These are phyloP conservation scores for Alternaria atra DNA, from an alignment of 2,329 filamentous ascomycete genomes.

Conservation along the genomic window DNA sequence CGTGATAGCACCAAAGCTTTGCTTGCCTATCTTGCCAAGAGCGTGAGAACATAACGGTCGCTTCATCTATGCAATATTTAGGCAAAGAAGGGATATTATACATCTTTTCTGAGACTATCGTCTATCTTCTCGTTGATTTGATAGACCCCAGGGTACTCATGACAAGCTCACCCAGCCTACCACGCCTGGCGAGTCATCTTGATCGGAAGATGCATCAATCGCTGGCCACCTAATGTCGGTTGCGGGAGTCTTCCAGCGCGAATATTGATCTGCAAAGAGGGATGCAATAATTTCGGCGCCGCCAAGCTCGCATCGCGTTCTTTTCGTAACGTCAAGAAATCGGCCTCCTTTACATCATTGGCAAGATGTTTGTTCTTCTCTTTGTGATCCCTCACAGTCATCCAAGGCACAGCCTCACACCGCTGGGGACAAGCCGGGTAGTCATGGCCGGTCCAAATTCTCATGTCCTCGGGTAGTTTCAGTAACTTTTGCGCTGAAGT, in stretches of 20 bases:
- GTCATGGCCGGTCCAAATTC: constrained; percentile 50
- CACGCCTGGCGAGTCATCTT: constrained; percentile 3
- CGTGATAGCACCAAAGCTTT: background rate
- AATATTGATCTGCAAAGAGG: constrained; percentile 53
- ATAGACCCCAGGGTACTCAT: background rate
- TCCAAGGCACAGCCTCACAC: constrained; percentile 36
- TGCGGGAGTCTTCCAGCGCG: constrained; percentile 49
- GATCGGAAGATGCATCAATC: constrained; percentile 17
- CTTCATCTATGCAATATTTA: background rate
- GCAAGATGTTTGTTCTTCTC: constrained; percentile 49
- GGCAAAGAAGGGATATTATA: background rate
- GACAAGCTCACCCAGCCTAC: background rate
- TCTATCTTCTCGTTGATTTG: background rate
- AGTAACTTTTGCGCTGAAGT: constrained; percentile 40
- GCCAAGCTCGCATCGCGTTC: constrained; percentile 42
- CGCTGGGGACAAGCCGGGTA: constrained; percentile 38
- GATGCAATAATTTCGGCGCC: constrained; percentile 49
- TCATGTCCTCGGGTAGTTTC: constrained; percentile 36
- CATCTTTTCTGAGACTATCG: background rate
- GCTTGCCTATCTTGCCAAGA: too few species aligned
- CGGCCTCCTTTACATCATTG: constrained; percentile 31
- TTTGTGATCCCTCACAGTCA: constrained; percentile 49
- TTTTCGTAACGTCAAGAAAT: constrained; percentile 46
- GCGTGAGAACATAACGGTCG: background rate
- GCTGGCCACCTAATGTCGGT: constrained; percentile 4